phyloP scores from a whole-genome alignment of 1,139 yeast genomes.

The Blastobotrys aristatus region DNA sequence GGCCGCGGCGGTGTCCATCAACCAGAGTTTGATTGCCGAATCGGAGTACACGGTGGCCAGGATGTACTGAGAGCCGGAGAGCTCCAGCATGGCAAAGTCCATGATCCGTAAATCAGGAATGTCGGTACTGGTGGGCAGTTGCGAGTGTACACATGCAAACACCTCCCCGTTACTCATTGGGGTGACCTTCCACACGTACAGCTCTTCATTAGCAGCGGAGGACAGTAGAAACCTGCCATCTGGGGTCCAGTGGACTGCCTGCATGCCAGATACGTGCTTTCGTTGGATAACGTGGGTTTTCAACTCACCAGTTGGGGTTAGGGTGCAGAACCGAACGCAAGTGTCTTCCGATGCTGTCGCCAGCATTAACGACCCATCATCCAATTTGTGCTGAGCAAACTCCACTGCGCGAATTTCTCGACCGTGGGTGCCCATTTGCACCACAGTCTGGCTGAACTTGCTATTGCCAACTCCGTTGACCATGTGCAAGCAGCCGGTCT shows the following conservation, averaged over 20 bases:
- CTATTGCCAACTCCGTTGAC: conserved; percentile 14
- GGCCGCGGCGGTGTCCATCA: conserved; percentile 44
- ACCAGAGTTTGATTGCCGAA: conserved; percentile 67
- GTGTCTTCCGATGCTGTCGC: conserved; percentile 91
- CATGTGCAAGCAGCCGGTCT: conserved; percentile 37
- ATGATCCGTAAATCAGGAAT: conserved; percentile 83
- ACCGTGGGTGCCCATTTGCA: conserved; percentile 75
- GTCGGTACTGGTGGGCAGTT: conserved; percentile 38
- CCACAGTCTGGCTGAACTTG: conserved; percentile 30
- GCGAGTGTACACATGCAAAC: conserved; percentile 17
- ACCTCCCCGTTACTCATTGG: conserved; percentile 19
- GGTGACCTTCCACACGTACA: conserved; percentile 66
- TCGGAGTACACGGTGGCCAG: conserved; percentile 78
- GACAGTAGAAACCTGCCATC: conserved; percentile 50
- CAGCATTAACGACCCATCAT: conserved; percentile 31
- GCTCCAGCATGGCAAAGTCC: conserved; percentile 51
- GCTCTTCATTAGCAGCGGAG: conserved; percentile 88
- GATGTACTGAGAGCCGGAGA: conserved; percentile 25
- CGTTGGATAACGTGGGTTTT: conserved; percentile 58
- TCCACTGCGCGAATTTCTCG: conserved; percentile 53
- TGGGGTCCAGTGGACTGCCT: conserved; percentile 57
- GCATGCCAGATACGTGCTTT: conserved; percentile 85
- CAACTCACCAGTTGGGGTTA: conserved; percentile 42
- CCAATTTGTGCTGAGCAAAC: conserved; percentile 26
- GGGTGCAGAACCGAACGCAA: conserved; percentile 53